A percentile compares a stretch with the other conserved stretches of the same genome.
Evolutionary conservation across 1,284 basidiomycete genomes (phyloP).

Genomic region (Apiotrichum mycotoxinovorans): DNA sequence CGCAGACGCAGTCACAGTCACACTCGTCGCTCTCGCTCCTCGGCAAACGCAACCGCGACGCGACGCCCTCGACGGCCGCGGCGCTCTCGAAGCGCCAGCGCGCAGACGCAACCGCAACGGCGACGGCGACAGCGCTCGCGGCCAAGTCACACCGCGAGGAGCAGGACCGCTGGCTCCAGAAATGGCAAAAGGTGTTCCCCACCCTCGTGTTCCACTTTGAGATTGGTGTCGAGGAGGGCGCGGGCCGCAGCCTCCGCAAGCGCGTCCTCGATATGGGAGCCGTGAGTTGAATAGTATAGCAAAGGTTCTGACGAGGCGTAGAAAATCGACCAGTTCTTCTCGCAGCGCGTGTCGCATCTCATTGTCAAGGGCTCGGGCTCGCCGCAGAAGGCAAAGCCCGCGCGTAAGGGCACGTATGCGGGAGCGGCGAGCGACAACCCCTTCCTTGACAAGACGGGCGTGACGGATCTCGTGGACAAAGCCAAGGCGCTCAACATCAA

Average conservation of each 20-base stretch:
- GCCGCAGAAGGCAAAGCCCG: conserved; percentile 53
- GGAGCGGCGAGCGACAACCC: conserved; percentile 33
- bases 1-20: too few species aligned
- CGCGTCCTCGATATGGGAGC: conserved; percentile 67
- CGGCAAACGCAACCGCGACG: conserved; percentile 16
- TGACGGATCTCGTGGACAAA: conserved; percentile 64
- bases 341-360: conserved; percentile 77
- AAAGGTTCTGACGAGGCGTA: neutral
- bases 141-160: conserved; percentile 42
- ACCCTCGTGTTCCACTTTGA: conserved; percentile 79
- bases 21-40: conserved; percentile 2
- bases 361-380: conserved; percentile 52
- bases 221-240: conserved; percentile 53
- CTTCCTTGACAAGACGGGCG: conserved; percentile 49
- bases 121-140: conserved; percentile 1
- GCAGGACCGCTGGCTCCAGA: conserved; percentile 70
- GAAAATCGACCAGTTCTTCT: conserved; percentile 76
- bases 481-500: conserved; percentile 77
- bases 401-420: conserved; percentile 10
- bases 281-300: conserved; percentile 59
- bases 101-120: conserved; percentile 5
- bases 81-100: conserved; percentile 11
- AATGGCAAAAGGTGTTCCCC: conserved; percentile 81
- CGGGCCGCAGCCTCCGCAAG: conserved; percentile 55
- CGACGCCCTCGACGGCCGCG: neutral